Conservation (phyloP, 1,284 basidiomycete genomes). For the Lignosus rhinocerotis region DNA sequence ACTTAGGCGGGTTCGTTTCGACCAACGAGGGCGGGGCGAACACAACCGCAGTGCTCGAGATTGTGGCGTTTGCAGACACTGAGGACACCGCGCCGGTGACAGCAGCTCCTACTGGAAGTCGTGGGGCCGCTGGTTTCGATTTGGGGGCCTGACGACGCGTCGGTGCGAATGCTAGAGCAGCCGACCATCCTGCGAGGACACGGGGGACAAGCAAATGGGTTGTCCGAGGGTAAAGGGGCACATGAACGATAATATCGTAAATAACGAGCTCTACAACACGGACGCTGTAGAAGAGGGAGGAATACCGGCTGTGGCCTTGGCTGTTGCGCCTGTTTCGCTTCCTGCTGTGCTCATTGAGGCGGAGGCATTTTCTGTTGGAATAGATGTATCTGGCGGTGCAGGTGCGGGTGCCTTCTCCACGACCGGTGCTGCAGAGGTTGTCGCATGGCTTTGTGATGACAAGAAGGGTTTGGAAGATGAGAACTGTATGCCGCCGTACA, state of each 20-base stretch:
- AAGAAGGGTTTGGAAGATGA: constrained; percentile 57
- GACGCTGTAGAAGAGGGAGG: constrained; percentile 45
- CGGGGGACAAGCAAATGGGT: constrained; percentile 13
- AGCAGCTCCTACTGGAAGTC: constrained; percentile 66
- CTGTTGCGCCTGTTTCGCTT: constrained; percentile 41
- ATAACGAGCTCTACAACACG: constrained; percentile 37
- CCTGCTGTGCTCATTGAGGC: constrained; percentile 22
- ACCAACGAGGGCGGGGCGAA: constrained; percentile 68
- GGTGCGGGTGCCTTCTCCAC: constrained; percentile 5
- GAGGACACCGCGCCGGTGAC: constrained; percentile 37
- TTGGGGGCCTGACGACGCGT: constrained; percentile 62
- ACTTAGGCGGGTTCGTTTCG: constrained; percentile 38
- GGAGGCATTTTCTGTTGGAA: constrained; percentile 18
- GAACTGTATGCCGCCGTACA: constrained; percentile 82
- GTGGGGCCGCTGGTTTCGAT: constrained; percentile 46
- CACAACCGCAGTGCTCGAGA: constrained; percentile 73
- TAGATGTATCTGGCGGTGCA: constrained; percentile 6
- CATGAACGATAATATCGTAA: constrained; percentile 38
- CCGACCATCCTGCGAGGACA: constrained; percentile 70
- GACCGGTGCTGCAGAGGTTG: background rate
- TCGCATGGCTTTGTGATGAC: constrained; percentile 35
- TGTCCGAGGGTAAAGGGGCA: constrained; percentile 21
- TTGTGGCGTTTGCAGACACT: constrained; percentile 28
- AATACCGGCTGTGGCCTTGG: constrained; percentile 81
- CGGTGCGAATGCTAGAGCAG: constrained; percentile 83